phyloP scores from a whole-genome alignment of 2,329 filamentous ascomycete genomes.

The Ophioceras dolichostomum region DNA sequence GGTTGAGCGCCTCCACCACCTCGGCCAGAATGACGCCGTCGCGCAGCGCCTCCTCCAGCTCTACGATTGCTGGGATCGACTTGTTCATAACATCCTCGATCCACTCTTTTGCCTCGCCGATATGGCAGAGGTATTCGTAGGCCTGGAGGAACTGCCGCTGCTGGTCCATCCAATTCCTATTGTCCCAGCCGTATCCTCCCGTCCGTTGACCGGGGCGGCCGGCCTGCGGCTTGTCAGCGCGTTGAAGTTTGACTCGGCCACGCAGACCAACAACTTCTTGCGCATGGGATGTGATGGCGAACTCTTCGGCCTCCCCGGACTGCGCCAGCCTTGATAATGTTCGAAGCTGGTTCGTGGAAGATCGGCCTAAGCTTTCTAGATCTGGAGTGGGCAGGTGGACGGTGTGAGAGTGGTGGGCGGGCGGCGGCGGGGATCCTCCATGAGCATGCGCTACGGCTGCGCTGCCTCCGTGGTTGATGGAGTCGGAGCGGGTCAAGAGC shows the following conservation, averaged over 20 bases:
- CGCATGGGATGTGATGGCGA: constrained; percentile 62
- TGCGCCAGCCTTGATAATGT: constrained; percentile 76
- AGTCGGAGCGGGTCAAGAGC: constrained; percentile 46
- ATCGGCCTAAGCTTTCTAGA: constrained; percentile 71
- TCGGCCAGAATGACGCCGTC: constrained; percentile 93
- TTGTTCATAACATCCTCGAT: constrained; percentile 84
- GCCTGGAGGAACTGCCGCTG: constrained; percentile 92
- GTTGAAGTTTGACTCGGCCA: constrained; percentile 72
- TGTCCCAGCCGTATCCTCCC: constrained; percentile 59
- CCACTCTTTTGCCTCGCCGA: constrained; percentile 98
- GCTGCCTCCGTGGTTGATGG: constrained; percentile 25
- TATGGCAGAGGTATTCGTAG: constrained; percentile 97
- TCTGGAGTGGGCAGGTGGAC: constrained; percentile 54
- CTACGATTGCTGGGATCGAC: constrained; percentile 80
- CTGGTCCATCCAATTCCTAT: constrained; percentile 97
- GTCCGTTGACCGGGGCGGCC: constrained; percentile 30
- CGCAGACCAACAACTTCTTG: constrained; percentile 83
- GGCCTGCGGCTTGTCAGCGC: constrained; percentile 43
- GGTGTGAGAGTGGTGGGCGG: constrained; percentile 25
- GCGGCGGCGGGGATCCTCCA: constrained; percentile 14
- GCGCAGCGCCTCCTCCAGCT: constrained; percentile 82
- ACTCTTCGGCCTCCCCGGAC: constrained; percentile 63
- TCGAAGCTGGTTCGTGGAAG: constrained; percentile 79
- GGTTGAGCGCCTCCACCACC: constrained; percentile 79
- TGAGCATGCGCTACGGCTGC: constrained; percentile 17